A percentile compares a stretch with the other conserved stretches of the same genome.
These are phyloP conservation scores for Pontederia paniculata DNA, from an alignment of 176 grass and related monocot species.

Conservation along the genomic window DNA sequence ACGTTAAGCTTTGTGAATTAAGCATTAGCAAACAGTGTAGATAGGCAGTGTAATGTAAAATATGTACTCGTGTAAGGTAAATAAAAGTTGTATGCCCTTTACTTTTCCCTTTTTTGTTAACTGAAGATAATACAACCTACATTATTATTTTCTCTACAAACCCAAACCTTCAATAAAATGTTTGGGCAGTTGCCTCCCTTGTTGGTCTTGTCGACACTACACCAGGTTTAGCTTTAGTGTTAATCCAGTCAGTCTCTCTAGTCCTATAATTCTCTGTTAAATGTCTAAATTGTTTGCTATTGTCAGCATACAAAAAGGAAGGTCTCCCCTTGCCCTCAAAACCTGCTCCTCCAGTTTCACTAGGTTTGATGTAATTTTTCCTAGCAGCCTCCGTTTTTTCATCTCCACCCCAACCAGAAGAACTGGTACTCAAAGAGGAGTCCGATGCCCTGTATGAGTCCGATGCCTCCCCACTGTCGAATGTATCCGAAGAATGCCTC, in stretches of 20 bases:
- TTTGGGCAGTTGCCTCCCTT: conserved; percentile 30
- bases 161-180: conserved; percentile 51
- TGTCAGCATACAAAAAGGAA: conserved; percentile 33
- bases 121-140: conserved; percentile 20
- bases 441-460: neutral
- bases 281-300: conserved; percentile 29
- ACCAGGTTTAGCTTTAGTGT: conserved; percentile 22
- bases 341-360: neutral
- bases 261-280: conserved; percentile 31
- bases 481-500: neutral
- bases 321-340: neutral
- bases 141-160: conserved; percentile 43
- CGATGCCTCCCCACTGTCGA: neutral
- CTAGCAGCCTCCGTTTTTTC: conserved; percentile 1
- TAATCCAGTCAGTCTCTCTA: conserved; percentile 29
- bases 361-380: conserved; percentile 5
- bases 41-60: too few species aligned
- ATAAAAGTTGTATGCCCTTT: neutral
- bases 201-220: conserved; percentile 22
- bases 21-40: too few species aligned
- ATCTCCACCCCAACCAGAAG: conserved; percentile 23
- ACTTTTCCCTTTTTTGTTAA: neutral
- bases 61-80: too few species aligned
- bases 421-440: conserved; percentile 20
- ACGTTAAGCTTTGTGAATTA: too few species aligned